Evolutionary conservation across 1,284 basidiomycete species (phyloP).

Genomic region (Cutaneotrichosporon dermatis): DNA sequence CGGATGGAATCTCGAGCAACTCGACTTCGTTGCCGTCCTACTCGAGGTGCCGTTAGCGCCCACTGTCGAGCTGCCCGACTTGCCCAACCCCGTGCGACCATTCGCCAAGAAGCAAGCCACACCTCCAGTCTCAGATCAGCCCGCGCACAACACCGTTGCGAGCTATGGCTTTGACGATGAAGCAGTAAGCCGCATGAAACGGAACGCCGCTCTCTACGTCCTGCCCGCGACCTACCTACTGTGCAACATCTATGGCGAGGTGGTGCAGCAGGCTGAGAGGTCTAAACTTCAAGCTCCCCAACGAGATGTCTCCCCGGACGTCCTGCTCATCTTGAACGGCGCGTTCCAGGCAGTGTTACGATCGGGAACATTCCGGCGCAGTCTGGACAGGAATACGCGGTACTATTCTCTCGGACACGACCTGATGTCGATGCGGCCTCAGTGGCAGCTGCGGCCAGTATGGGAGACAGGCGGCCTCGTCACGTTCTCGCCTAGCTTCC

Average conservation of each 20-base stretch:
- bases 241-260: neutral
- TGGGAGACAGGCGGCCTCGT: conserved; percentile 35
- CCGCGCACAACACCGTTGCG: neutral
- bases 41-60: conserved; percentile 19
- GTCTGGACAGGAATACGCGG: conserved; percentile 10
- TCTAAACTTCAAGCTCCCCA: neutral
- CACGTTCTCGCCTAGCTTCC: conserved; percentile 35
- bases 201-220: neutral
- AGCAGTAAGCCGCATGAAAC: neutral
- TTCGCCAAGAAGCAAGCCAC: neutral
- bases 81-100: conserved; percentile 30
- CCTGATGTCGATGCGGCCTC: conserved; percentile 14
- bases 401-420: conserved; percentile 23
- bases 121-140: too few relatives aligned
- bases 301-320: neutral
- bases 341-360: conserved; percentile 2
- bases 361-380: conserved; percentile 8
- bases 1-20: conserved; percentile 4
- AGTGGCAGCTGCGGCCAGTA: conserved; percentile 20
- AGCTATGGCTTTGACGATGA: conserved; percentile 7
- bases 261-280: neutral
- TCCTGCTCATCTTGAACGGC: conserved; percentile 17
- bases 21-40: conserved; percentile 15
- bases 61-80: conserved; percentile 16
- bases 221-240: neutral